Percentiles rank a stretch among this genome's conserved stretches.
phyloP scores from a whole-genome alignment of 768 basidiomycete species.

The Rhizopogon vulgaris region DNA sequence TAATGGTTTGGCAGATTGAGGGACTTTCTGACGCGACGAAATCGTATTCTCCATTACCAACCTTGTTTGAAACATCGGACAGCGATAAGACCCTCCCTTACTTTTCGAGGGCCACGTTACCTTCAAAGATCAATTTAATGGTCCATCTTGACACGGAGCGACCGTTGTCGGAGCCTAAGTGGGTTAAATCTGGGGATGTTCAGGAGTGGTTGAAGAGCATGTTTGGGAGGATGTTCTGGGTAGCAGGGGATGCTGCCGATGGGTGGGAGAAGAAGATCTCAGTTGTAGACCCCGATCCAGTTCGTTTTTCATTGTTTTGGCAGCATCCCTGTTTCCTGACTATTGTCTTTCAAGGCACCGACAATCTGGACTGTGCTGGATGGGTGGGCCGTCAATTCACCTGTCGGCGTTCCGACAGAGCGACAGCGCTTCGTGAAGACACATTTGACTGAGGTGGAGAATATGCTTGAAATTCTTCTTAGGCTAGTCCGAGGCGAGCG shows the following conservation, averaged over 20 bases:
- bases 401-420: slow-evolving; percentile 65
- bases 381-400: slow-evolving; percentile 82
- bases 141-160: slow-evolving; percentile 82
- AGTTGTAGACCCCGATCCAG: slow-evolving; percentile 92
- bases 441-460: slow-evolving; percentile 80
- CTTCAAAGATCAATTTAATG: slow-evolving; percentile 55
- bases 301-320: slow-evolving; percentile 35
- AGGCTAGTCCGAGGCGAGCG: slow-evolving; percentile 89
- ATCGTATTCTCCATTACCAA: slow-evolving; percentile 58
- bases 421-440: slow-evolving; percentile 86
- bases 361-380: slow-evolving; percentile 90
- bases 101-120: slow-evolving; percentile 49
- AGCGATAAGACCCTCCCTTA: slow-evolving; percentile 67
- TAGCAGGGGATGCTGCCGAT: slow-evolving; percentile 74
- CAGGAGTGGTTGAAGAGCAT: slow-evolving; percentile 91
- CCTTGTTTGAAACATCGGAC: slow-evolving; percentile 33
- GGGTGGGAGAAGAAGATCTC: slow-evolving; percentile 94
- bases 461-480: slow-evolving; percentile 88
- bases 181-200: slow-evolving; percentile 92
- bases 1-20: slow-evolving; percentile 52
- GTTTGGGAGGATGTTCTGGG: slow-evolving; percentile 86
- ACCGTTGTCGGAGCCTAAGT: slow-evolving; percentile 92
- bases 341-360: slow-evolving; percentile 55
- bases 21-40: slow-evolving; percentile 65
- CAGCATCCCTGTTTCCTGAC: not conserved